phyloP scores from a whole-genome alignment of 257 asterid species.

The Solanum appendiculatum region DNA sequence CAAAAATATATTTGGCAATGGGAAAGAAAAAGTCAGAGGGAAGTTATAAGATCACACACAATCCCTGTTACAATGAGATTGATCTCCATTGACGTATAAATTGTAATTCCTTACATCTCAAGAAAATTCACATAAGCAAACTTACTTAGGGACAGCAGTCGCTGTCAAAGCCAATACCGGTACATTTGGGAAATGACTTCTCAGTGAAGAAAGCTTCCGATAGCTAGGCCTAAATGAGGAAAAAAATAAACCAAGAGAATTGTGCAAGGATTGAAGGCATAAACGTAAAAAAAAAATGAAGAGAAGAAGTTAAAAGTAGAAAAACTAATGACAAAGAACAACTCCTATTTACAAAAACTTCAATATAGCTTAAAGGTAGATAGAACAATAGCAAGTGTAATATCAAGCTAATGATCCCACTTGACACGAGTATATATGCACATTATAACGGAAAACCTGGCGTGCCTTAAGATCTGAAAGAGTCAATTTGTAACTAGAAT shows the following conservation, averaged over 20 bases:
- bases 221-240: slow-evolving; percentile 76
- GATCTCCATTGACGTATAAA: background rate
- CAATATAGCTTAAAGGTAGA: background rate
- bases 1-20: background rate
- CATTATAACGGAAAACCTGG: background rate
- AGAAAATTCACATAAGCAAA: slow-evolving; percentile 3
- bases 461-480: background rate
- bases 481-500: background rate
- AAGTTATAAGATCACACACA: background rate
- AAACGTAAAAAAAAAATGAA: background rate
- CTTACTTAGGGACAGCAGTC: slow-evolving; percentile 98
- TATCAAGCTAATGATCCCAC: background rate
- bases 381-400: background rate
- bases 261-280: background rate
- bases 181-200: slow-evolving; percentile 54
- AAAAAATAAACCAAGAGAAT: background rate
- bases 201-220: slow-evolving; percentile 78
- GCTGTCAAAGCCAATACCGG: slow-evolving; percentile 97
- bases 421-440: background rate
- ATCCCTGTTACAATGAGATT: background rate
- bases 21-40: background rate
- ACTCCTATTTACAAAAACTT: background rate
- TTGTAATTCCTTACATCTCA: background rate
- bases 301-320: background rate
- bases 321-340: background rate